Evolutionary conservation across 1,284 basidiomycete species (phyloP), one percentile per base, ranked within the genome.

Genomic region (Ganoderma sinense): DNA sequence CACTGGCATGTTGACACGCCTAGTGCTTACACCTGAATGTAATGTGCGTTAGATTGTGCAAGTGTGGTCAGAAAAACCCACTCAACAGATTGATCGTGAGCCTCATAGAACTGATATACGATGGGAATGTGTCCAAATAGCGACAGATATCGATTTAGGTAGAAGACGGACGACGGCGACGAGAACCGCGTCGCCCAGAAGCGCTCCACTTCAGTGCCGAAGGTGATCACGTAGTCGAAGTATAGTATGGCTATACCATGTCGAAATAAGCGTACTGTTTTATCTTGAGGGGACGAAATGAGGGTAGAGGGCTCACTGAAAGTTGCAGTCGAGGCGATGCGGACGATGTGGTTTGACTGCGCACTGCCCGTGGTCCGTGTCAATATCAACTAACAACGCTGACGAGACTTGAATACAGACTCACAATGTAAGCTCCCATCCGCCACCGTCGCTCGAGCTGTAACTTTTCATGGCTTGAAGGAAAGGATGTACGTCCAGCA

Each of bases 61-160:
- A 8, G 20, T 1, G 3, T 8, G 18, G 18, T 8, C 20, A n/a
- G 43, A 45, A 62, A 2, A 40, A 26, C 29, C 29, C 14, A 55
- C 48, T 55, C n/a, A 63, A 64, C 62, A 10, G 18, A n/a, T 29
- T 55, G 33, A 39, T 41, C 33, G 33, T 18, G 13, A 7, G 36
- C 31, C 20, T 13, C 4, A 36, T 55, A 64, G 33, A 64, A 62
- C 48, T 70, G 65, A 18, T 62, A 33, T 11, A 65, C 40, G 36
- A 70, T 41, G 2, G 66, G 69, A 16, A 70, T 39, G 11, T 67
- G 62, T 7, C 63, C 66, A 13, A 67, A 23, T 7, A 70, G 31
- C 10, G 62, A 48, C 18, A 67, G 31, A 40, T 70, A 67, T 14
- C 69, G 66, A 43, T 67, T 70, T 31, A 65, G 36, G 13, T 67